A percentile compares a stretch with the other conserved stretches of the same genome.
Evolutionary conservation across 768 basidiomycete species (phyloP).

Genomic region (Calocera viscosa): DNA sequence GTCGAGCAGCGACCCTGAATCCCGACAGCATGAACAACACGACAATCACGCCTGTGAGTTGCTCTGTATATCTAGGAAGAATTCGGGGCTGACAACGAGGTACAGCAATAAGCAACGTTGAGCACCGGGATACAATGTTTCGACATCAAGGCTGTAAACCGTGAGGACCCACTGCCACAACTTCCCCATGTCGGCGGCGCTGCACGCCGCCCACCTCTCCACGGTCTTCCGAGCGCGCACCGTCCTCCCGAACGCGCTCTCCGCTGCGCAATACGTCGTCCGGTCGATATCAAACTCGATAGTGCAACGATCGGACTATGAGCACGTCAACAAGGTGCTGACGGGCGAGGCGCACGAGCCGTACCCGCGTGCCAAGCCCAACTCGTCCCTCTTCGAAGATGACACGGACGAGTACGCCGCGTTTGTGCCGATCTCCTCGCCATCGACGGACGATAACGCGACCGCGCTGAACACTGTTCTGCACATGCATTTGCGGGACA

Average conservation of each 20-base stretch:
- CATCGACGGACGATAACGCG: not conserved
- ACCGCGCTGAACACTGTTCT: not conserved
- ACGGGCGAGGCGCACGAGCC: not conserved
- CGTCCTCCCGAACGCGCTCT: not conserved
- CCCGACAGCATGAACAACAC: too few species aligned
- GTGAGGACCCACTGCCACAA: not conserved
- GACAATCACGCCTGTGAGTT: too few species aligned
- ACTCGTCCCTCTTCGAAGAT: not conserved
- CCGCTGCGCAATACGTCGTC: not conserved
- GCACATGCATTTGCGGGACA: not conserved
- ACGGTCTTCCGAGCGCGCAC: not conserved
- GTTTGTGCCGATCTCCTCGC: not conserved
- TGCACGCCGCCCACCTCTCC: not conserved
- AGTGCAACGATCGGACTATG: not conserved
- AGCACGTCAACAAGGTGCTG: not conserved
- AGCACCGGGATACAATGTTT: too few species aligned
- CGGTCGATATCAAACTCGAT: not conserved
- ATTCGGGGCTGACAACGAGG: too few species aligned
- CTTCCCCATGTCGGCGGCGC: not conserved
- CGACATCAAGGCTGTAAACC: too few species aligned
- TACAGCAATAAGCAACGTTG: too few species aligned
- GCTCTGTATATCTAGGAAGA: too few species aligned
- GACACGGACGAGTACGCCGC: not conserved
- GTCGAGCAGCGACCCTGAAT: too few species aligned
- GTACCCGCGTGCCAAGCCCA: not conserved